Evolutionary conservation across 768 basidiomycete species (phyloP).

Genomic region (Fistulinella prunicolor): DNA sequence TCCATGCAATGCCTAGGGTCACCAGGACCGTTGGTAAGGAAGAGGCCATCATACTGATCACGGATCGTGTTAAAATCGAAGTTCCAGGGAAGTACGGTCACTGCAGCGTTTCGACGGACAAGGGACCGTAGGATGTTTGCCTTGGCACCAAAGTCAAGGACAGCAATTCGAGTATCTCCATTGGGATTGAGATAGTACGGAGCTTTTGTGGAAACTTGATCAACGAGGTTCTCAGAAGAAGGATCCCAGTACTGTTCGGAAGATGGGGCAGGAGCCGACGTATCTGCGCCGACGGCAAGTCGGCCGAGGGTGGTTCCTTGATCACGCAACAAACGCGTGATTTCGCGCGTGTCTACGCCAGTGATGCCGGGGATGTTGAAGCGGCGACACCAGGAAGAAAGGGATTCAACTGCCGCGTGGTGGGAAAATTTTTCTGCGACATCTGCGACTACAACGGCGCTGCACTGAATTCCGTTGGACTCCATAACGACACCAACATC

Average conservation of each 20-base stretch:
- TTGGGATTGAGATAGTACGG: slow-evolving; percentile 83
- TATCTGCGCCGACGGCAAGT: slow-evolving; percentile 78
- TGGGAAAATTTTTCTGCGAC: slow-evolving; percentile 95
- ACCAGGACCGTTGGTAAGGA: slow-evolving; percentile 96
- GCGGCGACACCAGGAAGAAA: slow-evolving; percentile 90
- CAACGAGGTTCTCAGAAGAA: slow-evolving; percentile 86
- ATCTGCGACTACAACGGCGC: slow-evolving; percentile 90
- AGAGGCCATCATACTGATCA: slow-evolving; percentile 91
- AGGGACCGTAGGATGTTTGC: slow-evolving; percentile 95
- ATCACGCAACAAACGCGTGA: slow-evolving; percentile 89
- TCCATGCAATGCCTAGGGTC: slow-evolving; percentile 89
- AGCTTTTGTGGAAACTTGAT: slow-evolving; percentile 82
- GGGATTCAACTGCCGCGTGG: slow-evolving; percentile 88
- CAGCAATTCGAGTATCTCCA: slow-evolving; percentile 89
- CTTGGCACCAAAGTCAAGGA: slow-evolving; percentile 96
- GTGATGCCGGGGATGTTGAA: slow-evolving; percentile 90
- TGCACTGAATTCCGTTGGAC: slow-evolving; percentile 85
- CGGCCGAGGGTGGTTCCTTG: slow-evolving; percentile 96
- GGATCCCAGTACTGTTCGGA: slow-evolving; percentile 91
- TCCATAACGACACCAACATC: slow-evolving; percentile 90
- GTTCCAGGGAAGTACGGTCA: slow-evolving; percentile 97
- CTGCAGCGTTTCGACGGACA: slow-evolving; percentile 84
- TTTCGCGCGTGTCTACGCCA: slow-evolving; percentile 96
- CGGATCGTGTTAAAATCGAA: slow-evolving; percentile 92
- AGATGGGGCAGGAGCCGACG: slow-evolving; percentile 54